Evolutionary conservation across 768 basidiomycete species (phyloP), one percentile per base, ranked within the genome.

Genomic region (Agrocybe praecox): DNA sequence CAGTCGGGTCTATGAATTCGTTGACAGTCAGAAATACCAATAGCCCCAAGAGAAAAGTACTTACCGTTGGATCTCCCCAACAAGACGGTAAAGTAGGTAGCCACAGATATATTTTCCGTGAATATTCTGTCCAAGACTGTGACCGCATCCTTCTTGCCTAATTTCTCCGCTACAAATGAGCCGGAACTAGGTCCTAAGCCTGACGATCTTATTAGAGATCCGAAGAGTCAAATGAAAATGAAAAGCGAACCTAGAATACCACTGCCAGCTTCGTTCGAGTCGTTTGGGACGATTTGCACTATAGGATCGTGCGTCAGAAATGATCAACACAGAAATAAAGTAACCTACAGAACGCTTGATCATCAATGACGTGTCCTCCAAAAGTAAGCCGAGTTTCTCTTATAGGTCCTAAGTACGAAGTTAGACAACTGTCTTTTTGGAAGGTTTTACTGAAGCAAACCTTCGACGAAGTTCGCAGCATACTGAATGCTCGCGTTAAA

Each of bases 51-150:
- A 11, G 15, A 34, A 23, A 32, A 55, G 3, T 48, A 5, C 42
- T 29, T 29, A 73, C 77, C 75, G 57, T 80, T 70, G 11, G 78
- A 73, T 21, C 90, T 83, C 24, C 84, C 82, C 24, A 92, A 79
- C 29, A 87, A 78, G 57, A 92, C 73, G 0, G 87, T 81, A 53
- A 92, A 75, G 59, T 72, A 82, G 65, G 89, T 87, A 0, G 85
- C 80, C 1, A 82, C 72, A n/a, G 81, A 73, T 9, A 72, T 69
- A 64, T 90, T 78, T 60, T 85, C 80, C 7, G 70, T 66, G 67
- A 92, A 91, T 58, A 89, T 84, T 44, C 84, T 78, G 70, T 89
- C 85, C 9, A 89, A 74, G 33, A 85, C 76, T 0, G 85, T 72
- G 57, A 82, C 79, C 4, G 83, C 87, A 0, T 70, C 64, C 12